These are phyloP conservation scores for Globisporangium parvum DNA, from an alignment of 352 stramenopile genomes.

Conservation along the genomic window DNA sequence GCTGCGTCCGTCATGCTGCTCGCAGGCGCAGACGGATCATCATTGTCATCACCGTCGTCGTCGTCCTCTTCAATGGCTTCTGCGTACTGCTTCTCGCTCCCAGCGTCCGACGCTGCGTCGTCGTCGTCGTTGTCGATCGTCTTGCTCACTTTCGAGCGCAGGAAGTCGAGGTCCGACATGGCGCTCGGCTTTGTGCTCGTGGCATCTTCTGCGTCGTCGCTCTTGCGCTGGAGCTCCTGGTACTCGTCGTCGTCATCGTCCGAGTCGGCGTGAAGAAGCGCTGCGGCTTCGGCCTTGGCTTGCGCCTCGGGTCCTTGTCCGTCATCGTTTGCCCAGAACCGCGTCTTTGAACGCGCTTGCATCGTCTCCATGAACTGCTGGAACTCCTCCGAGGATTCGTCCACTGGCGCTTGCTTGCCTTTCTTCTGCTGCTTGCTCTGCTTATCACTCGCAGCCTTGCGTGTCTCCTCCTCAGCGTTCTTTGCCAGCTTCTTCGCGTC, in stretches of 20 bases:
- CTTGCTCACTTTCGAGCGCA: slow-evolving; percentile 92
- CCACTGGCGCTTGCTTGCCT: slow-evolving; percentile 17
- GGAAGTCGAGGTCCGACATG: slow-evolving; percentile 91
- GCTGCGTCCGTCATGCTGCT: slow-evolving; percentile 13
- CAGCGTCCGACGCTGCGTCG: slow-evolving; percentile 32
- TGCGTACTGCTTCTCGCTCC: slow-evolving; percentile 29
- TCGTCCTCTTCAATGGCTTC: slow-evolving; percentile 38
- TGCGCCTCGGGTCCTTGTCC: slow-evolving; percentile 37
- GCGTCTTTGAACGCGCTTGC: slow-evolving; percentile 83
- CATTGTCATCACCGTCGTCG: slow-evolving; percentile 20
- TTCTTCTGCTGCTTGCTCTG: slow-evolving; percentile 29
- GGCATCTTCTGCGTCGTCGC: slow-evolving; percentile 21
- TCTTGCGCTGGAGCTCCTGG: slow-evolving; percentile 57
- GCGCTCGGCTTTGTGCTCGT: slow-evolving; percentile 17
- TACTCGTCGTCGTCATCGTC: slow-evolving; percentile 84
- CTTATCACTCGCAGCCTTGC: slow-evolving; percentile 21
- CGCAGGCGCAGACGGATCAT: not conserved
- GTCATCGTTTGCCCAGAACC: slow-evolving; percentile 91
- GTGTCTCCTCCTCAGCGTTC: slow-evolving; percentile 10
- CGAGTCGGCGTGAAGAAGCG: slow-evolving; percentile 25
- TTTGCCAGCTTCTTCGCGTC: slow-evolving; percentile 24
- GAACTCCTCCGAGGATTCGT: slow-evolving; percentile 55
- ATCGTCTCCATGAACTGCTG: slow-evolving; percentile 89
- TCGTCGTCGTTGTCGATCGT: slow-evolving; percentile 56
- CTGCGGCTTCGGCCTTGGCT: slow-evolving; percentile 18